Conservation (phyloP, 106 monocot species). For the Platanthera zijinensis region DNA sequence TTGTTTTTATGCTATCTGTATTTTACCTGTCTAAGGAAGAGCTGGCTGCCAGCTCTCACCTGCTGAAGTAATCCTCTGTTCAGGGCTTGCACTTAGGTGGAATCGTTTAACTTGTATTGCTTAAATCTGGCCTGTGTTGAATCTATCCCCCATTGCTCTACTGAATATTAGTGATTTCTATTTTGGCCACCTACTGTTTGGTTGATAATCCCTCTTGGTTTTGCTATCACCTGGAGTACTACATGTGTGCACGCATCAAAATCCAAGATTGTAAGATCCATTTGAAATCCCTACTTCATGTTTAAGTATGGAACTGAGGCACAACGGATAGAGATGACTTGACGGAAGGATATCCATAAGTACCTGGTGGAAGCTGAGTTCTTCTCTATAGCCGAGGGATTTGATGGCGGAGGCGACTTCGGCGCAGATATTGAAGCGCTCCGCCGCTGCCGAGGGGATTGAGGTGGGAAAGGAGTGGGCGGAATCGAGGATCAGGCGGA, state of each 20-base stretch:
- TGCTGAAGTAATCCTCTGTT: no score
- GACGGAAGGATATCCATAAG: background rate
- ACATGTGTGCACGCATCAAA: background rate
- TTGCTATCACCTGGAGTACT: background rate
- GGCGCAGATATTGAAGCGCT: conserved; percentile 26
- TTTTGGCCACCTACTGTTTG: no score
- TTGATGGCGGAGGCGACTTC: conserved; percentile 20
- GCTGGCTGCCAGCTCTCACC: no score
- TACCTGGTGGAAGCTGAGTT: conserved; percentile 30
- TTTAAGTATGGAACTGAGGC: background rate
- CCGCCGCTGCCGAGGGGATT: conserved; percentile 17
- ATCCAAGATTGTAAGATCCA: background rate
- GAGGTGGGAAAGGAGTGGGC: conserved; percentile 12
- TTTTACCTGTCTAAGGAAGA: no score
- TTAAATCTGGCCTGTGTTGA: no score
- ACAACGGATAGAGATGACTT: background rate
- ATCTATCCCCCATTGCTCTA: no score
- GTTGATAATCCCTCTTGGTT: no score
- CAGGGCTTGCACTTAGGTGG: no score
- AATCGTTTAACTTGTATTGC: no score
- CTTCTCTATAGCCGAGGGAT: conserved; percentile 9
- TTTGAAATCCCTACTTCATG: background rate
- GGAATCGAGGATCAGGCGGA: conserved; percentile 15
- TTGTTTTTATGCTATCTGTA: no score
- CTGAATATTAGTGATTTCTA: no score